Conservation (phyloP, 2,329 filamentous ascomycete genomes). For the Cordyceps tenuipes region DNA sequence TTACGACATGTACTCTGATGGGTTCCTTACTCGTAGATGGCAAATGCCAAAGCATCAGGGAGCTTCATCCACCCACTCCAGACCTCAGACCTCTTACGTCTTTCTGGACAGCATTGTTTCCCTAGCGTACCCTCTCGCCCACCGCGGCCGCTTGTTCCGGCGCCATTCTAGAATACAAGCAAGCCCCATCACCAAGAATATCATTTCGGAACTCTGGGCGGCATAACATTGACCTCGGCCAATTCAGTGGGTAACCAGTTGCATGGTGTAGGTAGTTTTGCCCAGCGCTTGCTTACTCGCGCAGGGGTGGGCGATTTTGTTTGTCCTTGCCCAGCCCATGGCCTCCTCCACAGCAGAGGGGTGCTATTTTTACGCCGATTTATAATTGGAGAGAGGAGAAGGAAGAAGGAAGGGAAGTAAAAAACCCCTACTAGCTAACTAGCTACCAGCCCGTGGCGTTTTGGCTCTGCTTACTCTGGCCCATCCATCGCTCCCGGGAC, state of each 20-base stretch:
- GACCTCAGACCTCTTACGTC: too few species aligned
- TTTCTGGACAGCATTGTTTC: background rate
- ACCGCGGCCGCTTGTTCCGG: conserved; percentile 4
- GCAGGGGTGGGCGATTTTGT: background rate
- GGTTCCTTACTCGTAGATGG: too few species aligned
- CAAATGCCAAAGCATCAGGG: too few species aligned
- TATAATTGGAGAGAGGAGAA: too few species aligned
- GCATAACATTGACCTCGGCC: background rate
- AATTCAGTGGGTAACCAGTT: too few species aligned
- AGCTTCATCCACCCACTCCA: background rate
- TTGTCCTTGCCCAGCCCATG: background rate
- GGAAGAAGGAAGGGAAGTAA: too few species aligned
- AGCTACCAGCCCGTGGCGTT: background rate
- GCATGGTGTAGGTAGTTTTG: too few species aligned
- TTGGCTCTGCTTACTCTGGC: background rate
- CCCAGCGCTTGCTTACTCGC: background rate
- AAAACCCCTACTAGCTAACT: too few species aligned
- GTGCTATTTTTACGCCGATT: too few species aligned
- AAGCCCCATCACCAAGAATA: too few species aligned
- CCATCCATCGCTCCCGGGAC: background rate
- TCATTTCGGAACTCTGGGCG: too few species aligned
- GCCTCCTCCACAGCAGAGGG: background rate
- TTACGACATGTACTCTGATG: too few species aligned
- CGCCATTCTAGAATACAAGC: background rate
- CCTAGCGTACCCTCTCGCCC: background rate